A percentile compares a stretch with the other conserved stretches of the same genome.
These are phyloP conservation scores for Camelina sativa DNA, from an alignment of 345 rosid genomes.

Conservation along the genomic window DNA sequence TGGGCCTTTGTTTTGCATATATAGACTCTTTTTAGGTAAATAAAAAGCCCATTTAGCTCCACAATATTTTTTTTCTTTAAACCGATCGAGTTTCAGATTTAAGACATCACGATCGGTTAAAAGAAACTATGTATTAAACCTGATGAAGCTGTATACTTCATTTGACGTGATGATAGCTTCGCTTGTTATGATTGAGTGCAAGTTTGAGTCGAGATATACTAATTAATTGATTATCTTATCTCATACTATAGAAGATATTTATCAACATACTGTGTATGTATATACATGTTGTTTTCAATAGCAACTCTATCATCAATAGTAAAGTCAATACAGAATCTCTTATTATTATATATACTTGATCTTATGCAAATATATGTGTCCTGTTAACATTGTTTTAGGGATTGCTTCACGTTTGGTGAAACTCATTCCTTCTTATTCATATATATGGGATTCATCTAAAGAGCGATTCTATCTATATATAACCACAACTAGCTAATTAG, in stretches of 20 bases:
- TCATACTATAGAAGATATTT: neutral
- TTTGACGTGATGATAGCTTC: neutral
- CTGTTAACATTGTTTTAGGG: no score
- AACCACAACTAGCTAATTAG: no score
- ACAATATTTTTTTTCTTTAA: no score
- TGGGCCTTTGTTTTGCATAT: constrained; percentile 25
- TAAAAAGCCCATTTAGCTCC: constrained; percentile 19
- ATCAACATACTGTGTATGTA: neutral
- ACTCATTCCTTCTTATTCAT: no score
- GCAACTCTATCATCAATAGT: neutral
- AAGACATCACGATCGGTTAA: no score
- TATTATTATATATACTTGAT: neutral
- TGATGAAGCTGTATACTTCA: neutral
- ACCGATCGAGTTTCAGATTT: neutral
- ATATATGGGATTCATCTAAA: no score
- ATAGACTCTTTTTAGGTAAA: neutral
- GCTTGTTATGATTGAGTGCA: constrained; percentile 29
- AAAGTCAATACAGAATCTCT: constrained; percentile 11
- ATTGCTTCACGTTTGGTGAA: no score
- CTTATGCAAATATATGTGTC: neutral
- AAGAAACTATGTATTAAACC: neutral
- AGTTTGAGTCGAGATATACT: constrained; percentile 30
- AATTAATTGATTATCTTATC: neutral
- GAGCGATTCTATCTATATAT: no score
- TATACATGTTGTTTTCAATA: constrained; percentile 9